phyloP scores from a whole-genome alignment of 2,329 filamentous ascomycete species.

The Xylariaceae sp. region DNA sequence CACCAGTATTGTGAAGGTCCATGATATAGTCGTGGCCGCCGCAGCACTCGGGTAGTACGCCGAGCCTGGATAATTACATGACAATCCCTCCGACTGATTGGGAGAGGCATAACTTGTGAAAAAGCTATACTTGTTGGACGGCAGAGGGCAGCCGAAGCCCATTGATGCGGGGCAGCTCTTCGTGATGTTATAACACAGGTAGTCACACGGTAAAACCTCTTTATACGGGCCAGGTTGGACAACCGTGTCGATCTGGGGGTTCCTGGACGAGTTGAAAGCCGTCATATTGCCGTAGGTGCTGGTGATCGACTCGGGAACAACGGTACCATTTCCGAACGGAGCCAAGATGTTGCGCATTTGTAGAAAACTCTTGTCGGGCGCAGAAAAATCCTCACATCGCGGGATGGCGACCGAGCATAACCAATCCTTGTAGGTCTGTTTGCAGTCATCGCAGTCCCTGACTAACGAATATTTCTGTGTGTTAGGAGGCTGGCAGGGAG shows the following conservation, averaged over 20 bases:
- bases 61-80: slow-evolving; percentile 61
- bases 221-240: slow-evolving; percentile 88
- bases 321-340: slow-evolving; percentile 65
- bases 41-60: slow-evolving; percentile 47
- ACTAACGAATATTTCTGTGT: slow-evolving; percentile 79
- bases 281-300: slow-evolving; percentile 25
- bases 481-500: slow-evolving; percentile 74
- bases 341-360: slow-evolving; percentile 69
- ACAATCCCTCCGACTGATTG: slow-evolving; percentile 27
- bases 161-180: slow-evolving; percentile 77
- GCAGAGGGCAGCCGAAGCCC: slow-evolving; percentile 68
- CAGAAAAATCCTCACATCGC: slow-evolving; percentile 79
- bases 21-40: slow-evolving; percentile 20
- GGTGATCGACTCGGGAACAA: slow-evolving; percentile 37
- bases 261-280: slow-evolving; percentile 59
- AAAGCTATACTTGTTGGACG: slow-evolving; percentile 36
- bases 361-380: slow-evolving; percentile 46
- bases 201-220: slow-evolving; percentile 83
- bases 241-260: slow-evolving; percentile 63
- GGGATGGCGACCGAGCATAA: slow-evolving; percentile 91
- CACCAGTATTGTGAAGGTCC: slow-evolving; percentile 15
- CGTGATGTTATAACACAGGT: slow-evolving; percentile 82
- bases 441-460: slow-evolving; percentile 72
- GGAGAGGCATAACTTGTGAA: slow-evolving; percentile 43
- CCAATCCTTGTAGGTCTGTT: slow-evolving; percentile 83